phyloP scores from a whole-genome alignment of 1,139 yeast species.

The Hansenula anomala region DNA sequence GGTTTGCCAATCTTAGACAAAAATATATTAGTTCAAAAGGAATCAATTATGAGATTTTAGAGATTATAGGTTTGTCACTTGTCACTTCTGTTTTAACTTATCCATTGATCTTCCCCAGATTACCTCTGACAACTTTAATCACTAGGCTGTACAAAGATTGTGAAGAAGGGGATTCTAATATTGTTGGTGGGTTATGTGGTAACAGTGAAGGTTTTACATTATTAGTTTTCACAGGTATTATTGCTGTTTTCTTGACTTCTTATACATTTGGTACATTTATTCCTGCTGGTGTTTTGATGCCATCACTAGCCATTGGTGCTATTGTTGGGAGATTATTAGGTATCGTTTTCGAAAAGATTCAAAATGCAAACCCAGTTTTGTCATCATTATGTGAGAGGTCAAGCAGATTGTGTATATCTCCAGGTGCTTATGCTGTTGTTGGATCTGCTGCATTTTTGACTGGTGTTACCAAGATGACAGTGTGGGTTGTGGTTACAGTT shows the following conservation, averaged over 20 bases:
- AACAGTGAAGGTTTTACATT: slow-evolving; percentile 25
- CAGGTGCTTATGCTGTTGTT: slow-evolving; percentile 82
- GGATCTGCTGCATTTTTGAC: slow-evolving; percentile 90
- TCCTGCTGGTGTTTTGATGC: slow-evolving; percentile 77
- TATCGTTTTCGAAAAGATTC: slow-evolving; percentile 47
- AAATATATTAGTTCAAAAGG: slow-evolving; percentile 17
- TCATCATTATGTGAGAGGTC: slow-evolving; percentile 15
- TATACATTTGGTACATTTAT: slow-evolving; percentile 61
- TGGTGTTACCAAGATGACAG: slow-evolving; percentile 82
- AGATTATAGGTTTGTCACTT: slow-evolving; percentile 42
- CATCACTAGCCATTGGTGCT: slow-evolving; percentile 69
- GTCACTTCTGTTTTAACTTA: slow-evolving; percentile 52
- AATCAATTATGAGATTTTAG: slow-evolving; percentile 28
- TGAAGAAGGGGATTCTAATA: slow-evolving; percentile 20
- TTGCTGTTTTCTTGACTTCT: slow-evolving; percentile 54
- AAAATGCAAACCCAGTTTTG: slow-evolving; percentile 33
- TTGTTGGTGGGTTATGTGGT: slow-evolving; percentile 29
- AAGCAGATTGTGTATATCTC: slow-evolving; percentile 50
- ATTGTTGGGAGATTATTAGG: slow-evolving; percentile 67
- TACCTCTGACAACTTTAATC: slow-evolving; percentile 53
- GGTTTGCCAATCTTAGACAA: slow-evolving; percentile 34
- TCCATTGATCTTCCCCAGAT: slow-evolving; percentile 48
- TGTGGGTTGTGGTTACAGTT: slow-evolving; percentile 82
- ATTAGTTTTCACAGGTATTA: slow-evolving; percentile 40
- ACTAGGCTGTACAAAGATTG: slow-evolving; percentile 66